These are phyloP conservation scores for Phytophthora macrochlamydospora DNA, from an alignment of 352 stramenopile species.

Conservation along the genomic window DNA sequence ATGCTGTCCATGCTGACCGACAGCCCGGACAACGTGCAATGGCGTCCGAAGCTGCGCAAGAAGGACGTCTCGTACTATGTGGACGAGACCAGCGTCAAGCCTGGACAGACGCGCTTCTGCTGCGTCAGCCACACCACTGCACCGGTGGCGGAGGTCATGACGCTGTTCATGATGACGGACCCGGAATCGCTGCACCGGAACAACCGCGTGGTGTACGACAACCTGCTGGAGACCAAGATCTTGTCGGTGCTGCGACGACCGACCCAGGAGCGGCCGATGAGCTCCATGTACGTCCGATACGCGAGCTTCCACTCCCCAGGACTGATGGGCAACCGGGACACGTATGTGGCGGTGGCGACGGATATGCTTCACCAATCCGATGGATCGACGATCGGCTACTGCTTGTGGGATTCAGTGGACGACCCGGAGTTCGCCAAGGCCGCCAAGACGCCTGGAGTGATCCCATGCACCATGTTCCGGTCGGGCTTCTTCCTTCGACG, in stretches of 20 bases:
- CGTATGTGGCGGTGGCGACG: slow-evolving; percentile 40
- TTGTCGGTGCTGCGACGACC: slow-evolving; percentile 43
- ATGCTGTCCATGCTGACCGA: slow-evolving; percentile 56
- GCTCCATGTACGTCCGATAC: slow-evolving; percentile 43
- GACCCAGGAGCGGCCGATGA: slow-evolving; percentile 41
- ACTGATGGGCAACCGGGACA: slow-evolving; percentile 43
- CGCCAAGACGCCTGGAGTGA: slow-evolving; percentile 21
- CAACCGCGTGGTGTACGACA: slow-evolving; percentile 54
- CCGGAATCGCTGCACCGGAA: slow-evolving; percentile 42
- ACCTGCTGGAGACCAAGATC: slow-evolving; percentile 47
- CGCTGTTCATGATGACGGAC: slow-evolving; percentile 54
- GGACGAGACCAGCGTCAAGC: slow-evolving; percentile 42
- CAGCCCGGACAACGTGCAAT: slow-evolving; percentile 34
- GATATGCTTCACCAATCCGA: slow-evolving; percentile 41
- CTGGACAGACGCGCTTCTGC: slow-evolving; percentile 57
- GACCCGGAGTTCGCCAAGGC: slow-evolving; percentile 29
- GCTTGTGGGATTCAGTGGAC: slow-evolving; percentile 66
- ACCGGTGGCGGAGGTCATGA: slow-evolving; percentile 46
- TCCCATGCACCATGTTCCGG: slow-evolving; percentile 45
- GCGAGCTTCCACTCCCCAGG: slow-evolving; percentile 39
- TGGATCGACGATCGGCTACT: slow-evolving; percentile 60
- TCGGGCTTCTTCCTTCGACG: slow-evolving; percentile 57
- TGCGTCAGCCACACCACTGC: slow-evolving; percentile 51
- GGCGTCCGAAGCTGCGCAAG: slow-evolving; percentile 52
- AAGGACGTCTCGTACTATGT: slow-evolving; percentile 58